phyloP scores from a whole-genome alignment of 2,329 filamentous ascomycete genomes.

The Claviceps spartinae region DNA sequence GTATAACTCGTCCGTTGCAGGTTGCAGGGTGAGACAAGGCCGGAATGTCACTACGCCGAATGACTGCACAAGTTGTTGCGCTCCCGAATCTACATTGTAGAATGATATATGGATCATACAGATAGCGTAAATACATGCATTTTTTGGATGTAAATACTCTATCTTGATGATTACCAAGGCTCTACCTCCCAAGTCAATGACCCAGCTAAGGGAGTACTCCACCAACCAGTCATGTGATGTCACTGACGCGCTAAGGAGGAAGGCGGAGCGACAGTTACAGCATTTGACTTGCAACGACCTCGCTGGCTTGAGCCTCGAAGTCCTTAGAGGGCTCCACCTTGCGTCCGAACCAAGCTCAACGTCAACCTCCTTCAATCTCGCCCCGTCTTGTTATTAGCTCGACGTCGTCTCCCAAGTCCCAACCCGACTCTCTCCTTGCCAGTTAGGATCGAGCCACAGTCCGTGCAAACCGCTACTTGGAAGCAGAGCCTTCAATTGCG shows the following conservation, averaged over 20 bases:
- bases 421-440: slow-evolving; percentile 6
- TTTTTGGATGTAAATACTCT: too few relatives aligned
- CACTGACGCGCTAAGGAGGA: slow-evolving; percentile 9
- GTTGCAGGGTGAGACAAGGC: neutral
- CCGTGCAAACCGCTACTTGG: neutral
- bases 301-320: slow-evolving; percentile 8
- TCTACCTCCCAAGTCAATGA: too few relatives aligned
- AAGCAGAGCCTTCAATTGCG: neutral
- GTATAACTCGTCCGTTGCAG: neutral
- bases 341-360: slow-evolving; percentile 23
- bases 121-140: too few relatives aligned
- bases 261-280: neutral
- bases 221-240: slow-evolving; percentile 25
- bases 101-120: too few relatives aligned
- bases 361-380: slow-evolving; percentile 24
- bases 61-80: neutral
- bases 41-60: neutral
- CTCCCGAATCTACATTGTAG: neutral
- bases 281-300: slow-evolving; percentile 2
- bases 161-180: too few relatives aligned
- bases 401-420: slow-evolving; percentile 1
- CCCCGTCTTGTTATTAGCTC: slow-evolving; percentile 8
- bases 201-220: neutral
- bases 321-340: slow-evolving; percentile 18
- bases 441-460: neutral